Evolutionary conservation across 192 early-diverging fungal genomes (phyloP).

Genomic region (Phlyctochytrium bullatum): DNA sequence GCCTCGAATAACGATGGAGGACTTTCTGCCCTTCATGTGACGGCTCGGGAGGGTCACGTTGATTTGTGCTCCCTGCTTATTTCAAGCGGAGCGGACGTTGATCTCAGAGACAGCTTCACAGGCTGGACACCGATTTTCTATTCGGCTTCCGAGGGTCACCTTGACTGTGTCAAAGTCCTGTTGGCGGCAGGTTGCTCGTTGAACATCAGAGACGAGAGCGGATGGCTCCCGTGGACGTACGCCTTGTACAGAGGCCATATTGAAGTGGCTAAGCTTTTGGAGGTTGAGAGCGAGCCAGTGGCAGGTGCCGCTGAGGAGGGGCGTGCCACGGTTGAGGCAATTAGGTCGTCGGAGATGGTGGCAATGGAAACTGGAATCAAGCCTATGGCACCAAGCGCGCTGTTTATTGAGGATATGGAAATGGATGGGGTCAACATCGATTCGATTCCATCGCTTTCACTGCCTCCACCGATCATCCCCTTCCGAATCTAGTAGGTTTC

Average conservation of each 20-base stretch:
- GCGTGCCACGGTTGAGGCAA: not conserved
- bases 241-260: conserved; percentile 59
- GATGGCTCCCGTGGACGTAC: conserved; percentile 82
- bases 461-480: conserved; percentile 98
- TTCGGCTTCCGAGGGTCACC: conserved; percentile 86
- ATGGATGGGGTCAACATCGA: conserved; percentile 56
- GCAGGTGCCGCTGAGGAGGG: not conserved
- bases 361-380: conserved; percentile 28
- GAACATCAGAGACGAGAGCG: conserved; percentile 77
- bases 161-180: conserved; percentile 74
- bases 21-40: conserved; percentile 84
- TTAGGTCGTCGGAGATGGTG: conserved; percentile 1
- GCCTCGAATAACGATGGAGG: conserved; percentile 62
- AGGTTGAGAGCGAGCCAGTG: conserved; percentile 14
- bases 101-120: conserved; percentile 84
- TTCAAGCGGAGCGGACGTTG: conserved; percentile 67
- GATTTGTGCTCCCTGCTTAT: conserved; percentile 73
- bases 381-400: conserved; percentile 47
- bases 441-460: conserved; percentile 80
- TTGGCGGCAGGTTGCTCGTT: conserved; percentile 74
- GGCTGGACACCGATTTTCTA: conserved; percentile 98
- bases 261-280: conserved; percentile 41
- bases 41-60: conserved; percentile 78
- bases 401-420: conserved; percentile 66
- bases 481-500: conserved; percentile 81